Conservation (phyloP, 768 basidiomycete genomes). For the Auriscalpium orientale region DNA sequence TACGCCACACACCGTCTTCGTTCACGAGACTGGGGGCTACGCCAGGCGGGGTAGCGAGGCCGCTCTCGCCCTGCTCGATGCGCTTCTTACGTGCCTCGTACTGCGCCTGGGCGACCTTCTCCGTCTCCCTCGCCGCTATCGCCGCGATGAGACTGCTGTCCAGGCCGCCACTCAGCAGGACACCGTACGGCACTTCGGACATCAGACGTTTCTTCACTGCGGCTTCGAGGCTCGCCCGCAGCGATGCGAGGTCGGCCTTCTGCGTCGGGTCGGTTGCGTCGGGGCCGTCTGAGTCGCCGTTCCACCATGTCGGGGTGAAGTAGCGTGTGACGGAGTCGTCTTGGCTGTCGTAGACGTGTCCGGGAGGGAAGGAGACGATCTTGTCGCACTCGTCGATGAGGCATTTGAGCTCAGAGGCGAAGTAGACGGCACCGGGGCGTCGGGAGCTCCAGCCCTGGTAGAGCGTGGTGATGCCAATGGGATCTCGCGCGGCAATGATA, state of each 20-base stretch:
- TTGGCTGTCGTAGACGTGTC: conserved; percentile 88
- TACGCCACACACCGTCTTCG: conserved; percentile 43
- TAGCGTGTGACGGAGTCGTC: conserved; percentile 76
- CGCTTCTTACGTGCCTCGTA: conserved; percentile 60
- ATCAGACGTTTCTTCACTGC: conserved; percentile 94
- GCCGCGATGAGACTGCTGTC: conserved; percentile 95
- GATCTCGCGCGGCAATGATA: conserved; percentile 93
- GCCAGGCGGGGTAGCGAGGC: conserved; percentile 46
- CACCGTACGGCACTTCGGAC: conserved; percentile 98
- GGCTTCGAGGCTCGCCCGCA: conserved; percentile 80
- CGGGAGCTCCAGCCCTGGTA: conserved; percentile 93
- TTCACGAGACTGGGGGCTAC: conserved; percentile 27
- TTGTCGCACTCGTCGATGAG: conserved; percentile 88
- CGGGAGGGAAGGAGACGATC: conserved; percentile 94
- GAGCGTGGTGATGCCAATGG: conserved; percentile 96
- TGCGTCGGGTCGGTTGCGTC: conserved; percentile 50
- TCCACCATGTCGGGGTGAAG: conserved; percentile 86
- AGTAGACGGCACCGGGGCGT: conserved; percentile 77
- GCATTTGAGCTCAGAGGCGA: conserved; percentile 94
- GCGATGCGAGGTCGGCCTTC: conserved; percentile 52
- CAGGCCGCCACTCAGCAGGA: conserved; percentile 89
- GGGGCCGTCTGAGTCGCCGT: conserved; percentile 62
- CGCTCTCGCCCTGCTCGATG: conserved; percentile 44
- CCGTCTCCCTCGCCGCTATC: conserved; percentile 91
- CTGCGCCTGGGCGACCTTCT: conserved; percentile 79